Percentiles rank a stretch among this genome's conserved stretches.
Conservation (phyloP, 1,139 yeast genomes). For the Candida mesenterica region DNA sequence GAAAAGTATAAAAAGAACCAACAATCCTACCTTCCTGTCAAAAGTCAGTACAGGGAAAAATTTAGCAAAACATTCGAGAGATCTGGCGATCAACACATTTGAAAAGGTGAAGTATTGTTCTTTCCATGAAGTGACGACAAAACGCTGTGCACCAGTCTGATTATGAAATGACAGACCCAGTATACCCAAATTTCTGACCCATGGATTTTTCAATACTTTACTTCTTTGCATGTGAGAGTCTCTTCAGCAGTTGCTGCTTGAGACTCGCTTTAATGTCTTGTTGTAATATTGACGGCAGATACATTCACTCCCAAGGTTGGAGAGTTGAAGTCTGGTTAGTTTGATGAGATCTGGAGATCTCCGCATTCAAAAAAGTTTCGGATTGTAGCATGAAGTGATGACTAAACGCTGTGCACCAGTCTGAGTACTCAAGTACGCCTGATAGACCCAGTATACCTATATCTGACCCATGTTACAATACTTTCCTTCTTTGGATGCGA, state of each 20-base stretch:
- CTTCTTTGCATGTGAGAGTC: slow-evolving; percentile 12
- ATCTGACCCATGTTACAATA: slow-evolving; percentile 32
- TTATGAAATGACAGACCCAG: slow-evolving; percentile 51
- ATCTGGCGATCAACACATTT: slow-evolving; percentile 16
- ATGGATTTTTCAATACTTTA: slow-evolving; percentile 10
- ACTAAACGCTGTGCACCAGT: slow-evolving; percentile 56
- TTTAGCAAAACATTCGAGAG: slow-evolving; percentile 7
- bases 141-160: slow-evolving; percentile 57
- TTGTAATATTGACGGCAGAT: no score
- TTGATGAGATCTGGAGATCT: slow-evolving; percentile 16
- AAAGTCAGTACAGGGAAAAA: neutral
- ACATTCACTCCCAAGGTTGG: no score
- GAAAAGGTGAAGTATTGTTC: slow-evolving; percentile 10
- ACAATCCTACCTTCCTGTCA: slow-evolving; percentile 1
- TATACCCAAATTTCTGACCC: slow-evolving; percentile 49
- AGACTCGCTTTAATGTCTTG: no score
- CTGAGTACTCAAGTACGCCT: slow-evolving; percentile 41
- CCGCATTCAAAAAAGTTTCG: slow-evolving; percentile 8
- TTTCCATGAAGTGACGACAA: slow-evolving; percentile 35
- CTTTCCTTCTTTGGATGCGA: slow-evolving; percentile 13
- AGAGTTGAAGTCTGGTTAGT: neutral
- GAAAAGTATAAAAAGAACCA: slow-evolving; percentile 9
- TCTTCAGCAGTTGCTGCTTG: no score
- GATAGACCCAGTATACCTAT: slow-evolving; percentile 52
- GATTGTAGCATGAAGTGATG: slow-evolving; percentile 25